These are phyloP conservation scores for Withania somnifera DNA, from an alignment of 305 asterid genomes.

Conservation along the genomic window DNA sequence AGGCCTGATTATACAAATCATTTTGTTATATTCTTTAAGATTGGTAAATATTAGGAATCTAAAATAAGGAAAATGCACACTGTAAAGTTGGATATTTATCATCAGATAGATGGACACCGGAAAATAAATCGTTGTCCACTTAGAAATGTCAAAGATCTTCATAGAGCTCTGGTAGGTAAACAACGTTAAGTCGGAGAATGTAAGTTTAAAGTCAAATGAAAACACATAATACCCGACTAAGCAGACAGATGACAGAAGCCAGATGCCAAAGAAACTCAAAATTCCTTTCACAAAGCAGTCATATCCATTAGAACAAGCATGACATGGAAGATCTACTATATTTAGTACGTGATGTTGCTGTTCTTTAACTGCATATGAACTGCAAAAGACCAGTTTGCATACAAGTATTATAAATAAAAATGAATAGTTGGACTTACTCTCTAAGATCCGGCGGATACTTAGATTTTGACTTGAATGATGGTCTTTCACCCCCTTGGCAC, in stretches of 20 bases:
- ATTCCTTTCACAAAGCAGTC: not conserved
- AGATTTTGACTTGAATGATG: constrained; percentile 70
- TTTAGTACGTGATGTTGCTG: not conserved
- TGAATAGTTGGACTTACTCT: constrained; percentile 42
- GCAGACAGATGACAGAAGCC: not conserved
- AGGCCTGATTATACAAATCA: not conserved
- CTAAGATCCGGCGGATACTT: constrained; percentile 69
- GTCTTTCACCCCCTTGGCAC: constrained; percentile 71
- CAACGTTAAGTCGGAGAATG: not conserved
- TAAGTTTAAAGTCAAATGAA: not conserved
- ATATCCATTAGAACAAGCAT: not conserved
- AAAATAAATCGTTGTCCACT: not conserved
- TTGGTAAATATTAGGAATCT: not conserved
- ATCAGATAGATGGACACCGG: not conserved
- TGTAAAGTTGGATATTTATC: not conserved
- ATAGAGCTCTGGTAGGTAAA: not conserved
- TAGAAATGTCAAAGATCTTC: not conserved
- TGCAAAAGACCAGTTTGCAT: not conserved
- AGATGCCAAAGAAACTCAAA: not conserved
- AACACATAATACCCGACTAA: not conserved
- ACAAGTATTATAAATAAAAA: not conserved
- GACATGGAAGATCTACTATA: not conserved
- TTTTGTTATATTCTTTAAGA: not conserved
- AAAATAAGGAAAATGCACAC: not conserved
- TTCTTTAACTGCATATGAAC: not conserved